Base-by-base conservation (phyloP, 2,329 filamentous ascomycete species). In the Aureobasidium sp. region DNA sequence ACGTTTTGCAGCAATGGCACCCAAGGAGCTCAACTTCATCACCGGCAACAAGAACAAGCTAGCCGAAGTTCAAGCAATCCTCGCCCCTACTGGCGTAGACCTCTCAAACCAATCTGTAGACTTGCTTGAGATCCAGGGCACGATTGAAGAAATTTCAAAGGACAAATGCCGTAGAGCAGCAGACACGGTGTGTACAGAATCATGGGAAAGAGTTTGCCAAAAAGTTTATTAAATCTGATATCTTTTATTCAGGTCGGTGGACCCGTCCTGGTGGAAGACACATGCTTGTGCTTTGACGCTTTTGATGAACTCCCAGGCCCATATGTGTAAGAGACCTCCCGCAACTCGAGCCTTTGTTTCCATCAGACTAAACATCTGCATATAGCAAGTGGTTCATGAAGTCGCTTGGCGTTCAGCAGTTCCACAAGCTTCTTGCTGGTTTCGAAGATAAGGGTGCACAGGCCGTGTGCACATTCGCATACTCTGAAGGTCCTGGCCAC, bases 31-130 rank as follows among this genome's bases (percentile, higher is more conserved):
- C 67, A 92, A 95, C 77, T 99, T 99, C 79, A 96, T 99, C 73
- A 97, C 93, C 1, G 89, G 93, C 75, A 99, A 99, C 77, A 86
- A 87, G 71, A 95, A 96, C 79, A 99, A 99, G 79, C 83, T 99
- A 62, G 79, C 82, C 62, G 94, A 99, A 79, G 91, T 96, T 67
- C 86, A 89, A 75, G 87, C 89, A 20, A 97, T 99, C 68, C 83
- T 99, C 3, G 80, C 84, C 9, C 84, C 83, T 63, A 67, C 71
- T 11, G 77, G 79, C 37, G 88, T 97, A 67, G 80, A 87, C 66
- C 82, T 99, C 45, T 82, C 84, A 61, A 93, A 82, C 76, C 85
- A 90, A 74, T 80, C 84, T 39, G 76, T 97, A 34, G 91, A 97
- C 71, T 79, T 97, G 22, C 82, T 88, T 36, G 94, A 99, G 78